Conservation (phyloP, 2,329 filamentous ascomycete genomes). For the Teratosphaeria epicoccoides region DNA sequence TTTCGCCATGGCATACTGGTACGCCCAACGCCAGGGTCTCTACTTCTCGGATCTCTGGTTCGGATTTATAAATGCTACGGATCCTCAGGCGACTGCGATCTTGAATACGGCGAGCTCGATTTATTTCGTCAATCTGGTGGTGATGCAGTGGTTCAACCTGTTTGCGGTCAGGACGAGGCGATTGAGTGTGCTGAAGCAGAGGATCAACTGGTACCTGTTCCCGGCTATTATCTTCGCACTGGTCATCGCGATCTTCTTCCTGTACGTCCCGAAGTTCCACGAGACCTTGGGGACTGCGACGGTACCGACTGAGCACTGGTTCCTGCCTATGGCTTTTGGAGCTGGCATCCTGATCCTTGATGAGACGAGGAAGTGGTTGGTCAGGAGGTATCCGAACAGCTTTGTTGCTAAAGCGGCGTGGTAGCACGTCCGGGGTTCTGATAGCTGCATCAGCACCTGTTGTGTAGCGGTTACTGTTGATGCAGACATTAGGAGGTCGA, state of each 20-base stretch:
- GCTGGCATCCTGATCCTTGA: conserved; percentile 53
- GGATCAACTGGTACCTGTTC: conserved; percentile 60
- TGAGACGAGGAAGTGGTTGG: conserved; percentile 53
- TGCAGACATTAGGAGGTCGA: no score
- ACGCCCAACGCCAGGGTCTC: conserved; percentile 43
- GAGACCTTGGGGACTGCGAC: conserved; percentile 47
- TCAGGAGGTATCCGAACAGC: conserved; percentile 50
- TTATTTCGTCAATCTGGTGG: conserved; percentile 70
- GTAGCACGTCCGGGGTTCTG: conserved; percentile 29
- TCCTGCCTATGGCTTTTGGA: conserved; percentile 64
- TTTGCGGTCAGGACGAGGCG: conserved; percentile 54
- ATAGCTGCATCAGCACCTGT: neutral
- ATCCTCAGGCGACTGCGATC: conserved; percentile 39
- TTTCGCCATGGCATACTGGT: conserved; percentile 39
- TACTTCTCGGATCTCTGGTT: conserved; percentile 60
- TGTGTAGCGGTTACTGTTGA: no score
- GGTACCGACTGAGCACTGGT: conserved; percentile 65
- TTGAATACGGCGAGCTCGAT: conserved; percentile 59
- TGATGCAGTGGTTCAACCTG: conserved; percentile 74
- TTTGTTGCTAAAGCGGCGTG: conserved; percentile 52
- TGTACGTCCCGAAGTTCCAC: conserved; percentile 57
- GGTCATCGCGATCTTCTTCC: conserved; percentile 54
- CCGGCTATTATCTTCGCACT: conserved; percentile 61
- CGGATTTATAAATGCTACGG: conserved; percentile 46
- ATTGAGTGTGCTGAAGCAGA: conserved; percentile 59